A percentile compares a stretch with the other conserved stretches of the same genome.
phyloP scores from a whole-genome alignment of 805 yeast genomes.

The Teunomyces stri region DNA sequence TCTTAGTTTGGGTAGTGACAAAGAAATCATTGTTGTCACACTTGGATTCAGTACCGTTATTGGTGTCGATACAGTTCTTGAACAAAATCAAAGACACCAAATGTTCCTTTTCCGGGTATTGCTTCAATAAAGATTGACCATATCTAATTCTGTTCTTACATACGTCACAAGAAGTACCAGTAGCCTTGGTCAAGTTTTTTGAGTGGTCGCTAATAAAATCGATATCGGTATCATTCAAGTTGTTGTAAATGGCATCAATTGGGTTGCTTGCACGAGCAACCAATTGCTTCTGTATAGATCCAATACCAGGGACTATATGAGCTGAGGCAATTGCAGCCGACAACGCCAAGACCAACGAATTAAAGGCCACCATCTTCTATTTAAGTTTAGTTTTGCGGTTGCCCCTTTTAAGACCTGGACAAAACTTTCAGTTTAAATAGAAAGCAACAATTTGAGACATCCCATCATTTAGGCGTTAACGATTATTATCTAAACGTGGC shows the following conservation, averaged over 20 bases:
- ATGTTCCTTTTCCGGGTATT: constrained; percentile 32
- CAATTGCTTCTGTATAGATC: constrained; percentile 21
- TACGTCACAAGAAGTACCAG: constrained; percentile 33
- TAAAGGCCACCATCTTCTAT: neutral
- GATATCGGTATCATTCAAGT: constrained; percentile 21
- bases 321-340: constrained; percentile 9
- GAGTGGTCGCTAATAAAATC: constrained; percentile 31
- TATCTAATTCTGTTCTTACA: constrained; percentile 36
- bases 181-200: constrained; percentile 24
- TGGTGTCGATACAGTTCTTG: constrained; percentile 30
- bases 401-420: neutral
- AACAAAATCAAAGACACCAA: constrained; percentile 35
- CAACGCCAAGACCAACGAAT: neutral
- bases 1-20: constrained; percentile 27
- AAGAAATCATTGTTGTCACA: constrained; percentile 40
- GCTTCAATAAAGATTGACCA: constrained; percentile 24
- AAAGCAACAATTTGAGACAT: neutral
- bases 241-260: constrained; percentile 25
- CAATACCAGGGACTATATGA: constrained; percentile 25
- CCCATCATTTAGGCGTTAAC: too few relatives aligned
- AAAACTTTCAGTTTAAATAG: neutral
- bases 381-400: neutral
- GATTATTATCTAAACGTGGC: neutral
- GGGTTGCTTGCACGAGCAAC: constrained; percentile 18
- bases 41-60: constrained; percentile 27